Evolutionary conservation across 2,329 filamentous ascomycete genomes (phyloP), one percentile per base, ranked within the genome.

Genomic region (Emericellopsis cladophorae): DNA sequence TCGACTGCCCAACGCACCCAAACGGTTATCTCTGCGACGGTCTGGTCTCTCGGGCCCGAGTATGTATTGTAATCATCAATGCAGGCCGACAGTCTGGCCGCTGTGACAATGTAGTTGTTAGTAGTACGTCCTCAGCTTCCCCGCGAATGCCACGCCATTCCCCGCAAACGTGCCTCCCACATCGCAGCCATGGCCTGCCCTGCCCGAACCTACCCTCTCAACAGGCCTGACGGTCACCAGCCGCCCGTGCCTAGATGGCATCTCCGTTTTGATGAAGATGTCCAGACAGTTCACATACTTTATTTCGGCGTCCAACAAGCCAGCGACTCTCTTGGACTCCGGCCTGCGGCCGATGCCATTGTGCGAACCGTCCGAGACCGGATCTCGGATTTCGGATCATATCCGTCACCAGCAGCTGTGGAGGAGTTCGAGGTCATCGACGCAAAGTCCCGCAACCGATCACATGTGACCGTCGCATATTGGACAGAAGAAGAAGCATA

Each of bases 231-330:
- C 7, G 50, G 54, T 16, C 55, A 58, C 33, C 42, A 43, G 18
- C 52, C 49, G 1, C 55, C 55, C 0, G 45, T 58, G n/a, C 55
- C 55, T 4, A 46, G 55, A 34, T 58, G 52, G 51, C 49, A 54
- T 16, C 44, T 58, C 4, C 39, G 43, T 2, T 44, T 55, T 5
- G 38, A 40, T 6, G 11, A 38, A 7, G 46, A 41, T 5, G 40
- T 47, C 2, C 43, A 42, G 3, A 43, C 46, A 4, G 45, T 58
- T 1, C 50, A 45, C 40, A 54, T 49, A 1, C 46, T 51, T 1
- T 58, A 58, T 18, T 44, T 57, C 7, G 56, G 56, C 3, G 16
- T 58, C 3, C 56, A 58, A 42, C 46, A n/a, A 10, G 45, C 42
- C n/a, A 31, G 26, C 3, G 44, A 41, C 10, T 34, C 39, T 4